Evolutionary conservation across 2,329 filamentous ascomycete genomes (phyloP).

Genomic region (Neocucurbitaria cava): DNA sequence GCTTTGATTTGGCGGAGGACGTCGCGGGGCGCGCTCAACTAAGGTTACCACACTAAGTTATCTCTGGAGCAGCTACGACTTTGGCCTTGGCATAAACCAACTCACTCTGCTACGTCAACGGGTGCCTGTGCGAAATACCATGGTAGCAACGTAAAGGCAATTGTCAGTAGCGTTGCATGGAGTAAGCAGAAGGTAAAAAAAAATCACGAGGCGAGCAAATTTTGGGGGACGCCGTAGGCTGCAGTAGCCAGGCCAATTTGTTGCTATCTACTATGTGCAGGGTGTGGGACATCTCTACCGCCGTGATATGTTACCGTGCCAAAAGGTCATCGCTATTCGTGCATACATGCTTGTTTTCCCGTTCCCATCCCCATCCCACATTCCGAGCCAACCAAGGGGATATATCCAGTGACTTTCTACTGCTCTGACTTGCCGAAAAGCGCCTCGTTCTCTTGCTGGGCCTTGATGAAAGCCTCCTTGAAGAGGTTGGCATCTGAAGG

Average conservation of each 20-base stretch:
- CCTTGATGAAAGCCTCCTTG: slow-evolving; percentile 97
- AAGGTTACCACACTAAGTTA: too few species aligned
- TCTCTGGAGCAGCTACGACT: slow-evolving; percentile 11
- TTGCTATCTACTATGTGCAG: slow-evolving; percentile 49
- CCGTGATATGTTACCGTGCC: slow-evolving; percentile 38
- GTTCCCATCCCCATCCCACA: slow-evolving; percentile 8
- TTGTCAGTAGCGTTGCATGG: neutral
- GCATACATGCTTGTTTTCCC: slow-evolving; percentile 25
- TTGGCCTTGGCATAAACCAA: slow-evolving; percentile 21
- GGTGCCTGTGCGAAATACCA: too few species aligned
- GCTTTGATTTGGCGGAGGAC: slow-evolving; percentile 25
- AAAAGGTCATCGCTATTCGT: slow-evolving; percentile 39
- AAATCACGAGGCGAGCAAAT: neutral
- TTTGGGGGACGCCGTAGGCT: slow-evolving; percentile 27
- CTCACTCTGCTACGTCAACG: slow-evolving; percentile 5
- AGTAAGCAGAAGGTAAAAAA: neutral
- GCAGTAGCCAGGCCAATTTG: slow-evolving; percentile 32
- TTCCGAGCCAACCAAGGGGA: slow-evolving; percentile 11
- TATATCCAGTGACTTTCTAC: slow-evolving; percentile 39
- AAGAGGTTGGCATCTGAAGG: slow-evolving; percentile 87
- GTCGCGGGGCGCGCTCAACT: slow-evolving; percentile 14
- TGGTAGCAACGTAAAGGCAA: neutral
- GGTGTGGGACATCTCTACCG: slow-evolving; percentile 36
- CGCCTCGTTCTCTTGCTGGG: slow-evolving; percentile 93
- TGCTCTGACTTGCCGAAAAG: slow-evolving; percentile 68